Percentiles rank a stretch among this genome's conserved stretches.
These are phyloP conservation scores for Acer negundo DNA, from an alignment of 345 rosid genomes.

Conservation along the genomic window DNA sequence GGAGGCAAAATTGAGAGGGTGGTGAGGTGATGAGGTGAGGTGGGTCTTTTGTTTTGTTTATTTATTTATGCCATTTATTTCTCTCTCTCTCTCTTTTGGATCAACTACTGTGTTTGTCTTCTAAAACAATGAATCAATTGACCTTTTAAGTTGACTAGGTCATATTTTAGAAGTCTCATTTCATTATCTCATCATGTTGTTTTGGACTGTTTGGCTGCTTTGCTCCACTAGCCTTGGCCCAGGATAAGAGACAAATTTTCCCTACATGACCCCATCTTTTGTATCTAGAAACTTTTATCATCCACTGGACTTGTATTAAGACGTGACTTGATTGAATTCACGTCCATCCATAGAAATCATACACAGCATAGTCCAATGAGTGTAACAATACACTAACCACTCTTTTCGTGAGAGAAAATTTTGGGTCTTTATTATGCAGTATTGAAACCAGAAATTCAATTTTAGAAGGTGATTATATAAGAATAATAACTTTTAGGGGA, in stretches of 20 bases:
- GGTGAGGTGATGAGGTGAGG: conserved; percentile 26
- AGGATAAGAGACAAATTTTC: neutral
- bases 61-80: conserved; percentile 12
- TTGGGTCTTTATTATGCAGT: too few species aligned
- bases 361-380: too few species aligned
- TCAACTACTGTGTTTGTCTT: conserved; percentile 4
- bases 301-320: too few species aligned
- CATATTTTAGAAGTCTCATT: neutral
- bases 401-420: too few species aligned
- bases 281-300: too few species aligned
- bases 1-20: conserved; percentile 32
- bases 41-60: conserved; percentile 32
- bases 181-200: neutral
- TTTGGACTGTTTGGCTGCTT: neutral
- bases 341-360: too few species aligned
- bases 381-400: too few species aligned
- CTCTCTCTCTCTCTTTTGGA: conserved; percentile 12
- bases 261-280: too few species aligned
- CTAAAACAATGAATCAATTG: conserved; percentile 6
- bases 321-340: too few species aligned
- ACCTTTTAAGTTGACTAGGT: neutral
- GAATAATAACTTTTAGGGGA: too few species aligned
- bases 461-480: too few species aligned
- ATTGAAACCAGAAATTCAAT: too few species aligned
- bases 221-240: neutral